Evolutionary conservation across 306 rosid species (phyloP), one percentile per base, ranked within the genome.

Genomic region (Sicyos baderoa): DNA sequence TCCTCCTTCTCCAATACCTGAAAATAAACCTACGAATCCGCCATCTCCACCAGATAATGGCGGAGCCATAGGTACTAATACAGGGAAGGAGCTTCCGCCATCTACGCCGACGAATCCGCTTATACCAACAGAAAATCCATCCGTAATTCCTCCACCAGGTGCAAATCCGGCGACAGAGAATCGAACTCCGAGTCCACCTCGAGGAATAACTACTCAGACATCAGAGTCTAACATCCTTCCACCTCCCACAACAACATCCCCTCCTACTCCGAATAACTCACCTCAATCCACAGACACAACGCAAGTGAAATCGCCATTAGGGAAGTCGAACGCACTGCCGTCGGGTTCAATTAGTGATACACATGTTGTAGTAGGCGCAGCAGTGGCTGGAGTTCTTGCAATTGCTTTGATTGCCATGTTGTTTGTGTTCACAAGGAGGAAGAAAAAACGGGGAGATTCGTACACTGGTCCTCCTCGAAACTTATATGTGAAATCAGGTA

Each of bases 401-500:
- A 0, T 93, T 16, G 80, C 76, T 23, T 44, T 93, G 40, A 4
- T 93, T 40, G 89, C 79, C 0, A 4, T 76, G 5, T 0, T 85
- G 40, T 62, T 90, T 18, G 37, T 67, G 14, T 14, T 44, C 8
- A 0, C 76, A 11, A 73, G 72, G 76, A 77, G 68, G 77, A 80
- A 47, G 75, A 86, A 68, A 74, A 84, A 64, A 65, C 79, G 60
- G 59, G 42, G 7, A 7, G 60, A 73, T 27, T 4, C 25, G 25
- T 81, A 76, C 58, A 54, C 70, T 9, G 50, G 64, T 19, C 72
- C 88, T 37, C 70, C 75, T 16, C 71, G 59, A 35, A 84, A 48
- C 51, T 40, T 76, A n/a, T 15, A 29, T n/a, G 73, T 58, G 65
- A 76, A 71, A 72, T 68, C 85, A 76, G 94, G 97, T 86, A 74